Evolutionary conservation across 257 asterid species (phyloP), one percentile per base, ranked within the genome.

Genomic region (Scutellaria galericulata): DNA sequence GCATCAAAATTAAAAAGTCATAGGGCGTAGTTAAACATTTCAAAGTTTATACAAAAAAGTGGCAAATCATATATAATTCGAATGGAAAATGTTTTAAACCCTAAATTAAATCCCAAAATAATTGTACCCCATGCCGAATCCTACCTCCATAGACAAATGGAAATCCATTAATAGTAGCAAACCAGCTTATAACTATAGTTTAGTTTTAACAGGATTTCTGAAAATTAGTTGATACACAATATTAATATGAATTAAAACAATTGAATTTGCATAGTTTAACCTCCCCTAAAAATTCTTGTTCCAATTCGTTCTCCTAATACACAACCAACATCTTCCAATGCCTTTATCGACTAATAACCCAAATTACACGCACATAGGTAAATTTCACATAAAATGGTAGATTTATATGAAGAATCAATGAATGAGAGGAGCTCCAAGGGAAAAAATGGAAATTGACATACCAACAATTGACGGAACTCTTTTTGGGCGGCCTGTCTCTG

Each of bases 401-500:
- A 6, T 27, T 42, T 7, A 18, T 1, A 46, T 7, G n/a, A 31
- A 46, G 6, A 42, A 72, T 41, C 1, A 41, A 44, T 2, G 2
- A 4, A 47, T 13, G 18, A 18, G 18, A 18, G 18, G 18, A 18
- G 18, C 18, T 18, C 18, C 18, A 18, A 18, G 18, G 67, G 54
- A 31, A 48, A 67, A 40, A 48, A 31, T 10, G 68, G 45, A 20
- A 68, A 47, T 61, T 51, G 15, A 62, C 90, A 55, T 85, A 92
- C 98, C 77, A 90, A 68, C 67, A 85, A 57, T 66, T 75, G 82
- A 11, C 96, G 87, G 77, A 88, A 88, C 77, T 88, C 90, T 61
- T 86, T 74, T n/a, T 85, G 83, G 6, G 90, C 86, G 0, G 86
- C 87, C 72, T 86, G 83, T 48, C 96, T 82, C 75, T 92, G 90